Base-by-base conservation (phyloP, 805 yeast genomes). In the Candida maris region DNA sequence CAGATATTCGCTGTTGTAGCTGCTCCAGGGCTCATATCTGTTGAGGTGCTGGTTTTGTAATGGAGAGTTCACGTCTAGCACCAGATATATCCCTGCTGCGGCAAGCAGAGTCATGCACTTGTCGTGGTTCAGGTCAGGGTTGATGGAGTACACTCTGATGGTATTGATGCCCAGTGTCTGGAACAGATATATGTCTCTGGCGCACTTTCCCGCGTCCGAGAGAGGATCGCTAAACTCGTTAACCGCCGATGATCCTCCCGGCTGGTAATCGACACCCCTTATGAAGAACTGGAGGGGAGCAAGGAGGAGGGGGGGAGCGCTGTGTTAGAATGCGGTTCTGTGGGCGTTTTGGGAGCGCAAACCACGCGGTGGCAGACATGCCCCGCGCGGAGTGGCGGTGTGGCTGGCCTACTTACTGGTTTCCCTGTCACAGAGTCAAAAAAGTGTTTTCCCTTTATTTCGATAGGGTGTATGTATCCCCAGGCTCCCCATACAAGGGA, bases 241-340 rank as follows among this genome's bases (percentile, higher is more conserved):
- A 17, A 79, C 79, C 0, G 80, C 89, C 0, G 95, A 80, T 0
- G 95, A 81, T 0, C 97, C 97, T 7, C 97, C 97, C 0, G 97
- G 97, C 54, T 91, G 97, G 56, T 89, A 89, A 59, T 91, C 97
- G 1, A 91, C 84, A 14, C 97, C 97, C 59, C 76, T 81, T 24
- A 89, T 71, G 49, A 71, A 80, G 54, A 91, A 89, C 78, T 79
- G 34, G 20, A 16, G 12, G 12, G 24, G 24, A 9, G 12, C 10
- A 22, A 12, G 12, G 12, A 22, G 24, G n/a, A n/a, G n/a, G n/a
- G n/a, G n/a, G n/a, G n/a, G n/a, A n/a, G n/a, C n/a, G n/a, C n/a
- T n/a, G n/a, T n/a, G n/a, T n/a, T n/a, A n/a, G n/a, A n/a, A n/a
- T n/a, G n/a, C n/a, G n/a, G n/a, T n/a, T n/a, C n/a, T n/a, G n/a